A percentile compares a stretch with the other conserved stretches of the same genome.
phyloP scores from a whole-genome alignment of 495 filamentous ascomycete species.

The Aspergillus incahuasiensis region DNA sequence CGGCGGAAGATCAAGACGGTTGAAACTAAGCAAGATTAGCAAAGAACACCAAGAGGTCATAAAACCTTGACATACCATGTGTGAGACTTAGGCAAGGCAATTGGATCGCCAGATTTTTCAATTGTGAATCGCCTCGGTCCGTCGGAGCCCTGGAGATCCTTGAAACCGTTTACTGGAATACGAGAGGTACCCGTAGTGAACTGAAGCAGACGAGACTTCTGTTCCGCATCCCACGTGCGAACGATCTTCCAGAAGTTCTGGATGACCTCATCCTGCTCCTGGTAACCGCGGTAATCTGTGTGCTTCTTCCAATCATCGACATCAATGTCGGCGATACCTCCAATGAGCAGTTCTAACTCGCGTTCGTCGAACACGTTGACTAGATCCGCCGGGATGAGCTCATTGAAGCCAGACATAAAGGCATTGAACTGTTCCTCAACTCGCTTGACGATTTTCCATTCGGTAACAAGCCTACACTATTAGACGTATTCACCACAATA shows the following conservation, averaged over 20 bases:
- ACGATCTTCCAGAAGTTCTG: conserved; percentile 99
- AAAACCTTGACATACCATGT: conserved; percentile 72
- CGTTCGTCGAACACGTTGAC: conserved; percentile 99
- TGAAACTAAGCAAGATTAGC: conserved; percentile 63
- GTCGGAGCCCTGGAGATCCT: conserved; percentile 97
- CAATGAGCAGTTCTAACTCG: conserved; percentile 93
- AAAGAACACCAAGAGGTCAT: not conserved
- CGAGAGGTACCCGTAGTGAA: conserved; percentile 96
- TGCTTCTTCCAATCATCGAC: conserved; percentile 99
- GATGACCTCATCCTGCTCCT: conserved; percentile 93
- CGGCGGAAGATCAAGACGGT: conserved; percentile 90
- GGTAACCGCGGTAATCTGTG: conserved; percentile 99
- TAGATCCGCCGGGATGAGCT: conserved; percentile 91
- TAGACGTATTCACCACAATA: not conserved
- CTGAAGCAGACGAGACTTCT: conserved; percentile 93
- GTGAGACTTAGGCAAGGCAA: conserved; percentile 90
- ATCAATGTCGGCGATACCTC: conserved; percentile 98
- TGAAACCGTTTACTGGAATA: conserved; percentile 99
- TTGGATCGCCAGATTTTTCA: conserved; percentile 89
- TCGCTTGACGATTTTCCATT: conserved; percentile 98
- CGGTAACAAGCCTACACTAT: conserved; percentile 70
- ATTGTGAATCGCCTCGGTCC: conserved; percentile 95
- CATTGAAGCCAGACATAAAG: conserved; percentile 95
- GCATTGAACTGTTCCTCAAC: conserved; percentile 97
- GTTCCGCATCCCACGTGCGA: conserved; percentile 93